A percentile compares a stretch with the other conserved stretches of the same genome.
phyloP scores from a whole-genome alignment of 2,329 filamentous ascomycete genomes.

The Chrysoporthe puriensis region DNA sequence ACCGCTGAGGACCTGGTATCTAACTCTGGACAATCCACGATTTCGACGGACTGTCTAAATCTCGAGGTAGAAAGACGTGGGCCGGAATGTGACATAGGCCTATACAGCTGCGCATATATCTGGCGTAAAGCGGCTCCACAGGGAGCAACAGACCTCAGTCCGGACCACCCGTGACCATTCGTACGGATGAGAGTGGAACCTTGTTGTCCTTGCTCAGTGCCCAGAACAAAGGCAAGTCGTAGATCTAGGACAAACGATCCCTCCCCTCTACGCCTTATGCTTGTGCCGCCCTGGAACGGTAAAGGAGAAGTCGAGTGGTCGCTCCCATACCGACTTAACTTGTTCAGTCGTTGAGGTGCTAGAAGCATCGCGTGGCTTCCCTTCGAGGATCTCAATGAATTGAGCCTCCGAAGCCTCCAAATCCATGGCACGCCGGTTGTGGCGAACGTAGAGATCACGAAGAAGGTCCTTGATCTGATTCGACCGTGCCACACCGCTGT shows the following conservation, averaged over 20 bases:
- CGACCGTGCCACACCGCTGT: conserved; percentile 1
- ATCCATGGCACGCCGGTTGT: background rate
- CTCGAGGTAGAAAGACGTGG: background rate
- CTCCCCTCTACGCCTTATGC: background rate
- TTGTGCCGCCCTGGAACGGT: background rate
- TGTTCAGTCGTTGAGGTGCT: background rate
- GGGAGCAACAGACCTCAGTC: too few relatives aligned
- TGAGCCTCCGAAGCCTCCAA: background rate
- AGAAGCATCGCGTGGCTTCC: background rate
- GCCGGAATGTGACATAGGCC: too few relatives aligned
- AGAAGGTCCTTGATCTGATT: conserved; percentile 7
- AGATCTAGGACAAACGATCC: background rate
- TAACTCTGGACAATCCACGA: background rate
- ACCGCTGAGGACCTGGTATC: background rate
- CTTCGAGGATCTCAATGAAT: background rate
- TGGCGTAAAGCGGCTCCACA: background rate
- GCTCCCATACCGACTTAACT: background rate
- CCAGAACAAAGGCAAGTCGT: background rate
- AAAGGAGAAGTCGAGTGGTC: background rate
- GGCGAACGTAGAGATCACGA: background rate
- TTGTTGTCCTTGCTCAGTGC: background rate
- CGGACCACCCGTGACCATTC: background rate
- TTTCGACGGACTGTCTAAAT: background rate
- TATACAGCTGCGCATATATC: background rate
- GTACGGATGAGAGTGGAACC: background rate